Conservation (phyloP, 2,329 filamentous ascomycete species). For the Knoxdaviesia capensis region DNA sequence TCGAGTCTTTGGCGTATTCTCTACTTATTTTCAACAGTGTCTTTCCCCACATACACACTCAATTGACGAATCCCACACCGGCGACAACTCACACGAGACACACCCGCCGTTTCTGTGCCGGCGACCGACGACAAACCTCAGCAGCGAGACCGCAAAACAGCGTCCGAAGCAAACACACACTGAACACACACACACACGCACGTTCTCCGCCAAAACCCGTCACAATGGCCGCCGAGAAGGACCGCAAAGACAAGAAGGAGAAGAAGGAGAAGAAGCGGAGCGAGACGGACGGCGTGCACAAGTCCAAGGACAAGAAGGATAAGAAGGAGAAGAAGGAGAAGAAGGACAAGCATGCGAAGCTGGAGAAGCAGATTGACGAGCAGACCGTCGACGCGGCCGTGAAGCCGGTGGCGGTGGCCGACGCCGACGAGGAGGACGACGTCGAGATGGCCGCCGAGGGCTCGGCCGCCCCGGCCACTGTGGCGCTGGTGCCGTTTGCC, state of each 20-base stretch:
- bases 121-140: too few relatives aligned
- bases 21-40: too few relatives aligned
- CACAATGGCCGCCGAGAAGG: conserved; percentile 25
- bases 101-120: too few relatives aligned
- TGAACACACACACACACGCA: not conserved
- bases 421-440: conserved; percentile 22
- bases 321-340: conserved; percentile 37
- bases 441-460: conserved; percentile 10
- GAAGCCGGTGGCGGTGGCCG: conserved; percentile 17
- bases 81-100: too few relatives aligned
- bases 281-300: conserved; percentile 35
- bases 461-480: conserved; percentile 18
- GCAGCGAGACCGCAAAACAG: too few relatives aligned
- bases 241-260: conserved; percentile 28
- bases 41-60: too few relatives aligned
- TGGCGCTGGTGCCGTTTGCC: conserved; percentile 65
- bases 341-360: conserved; percentile 46
- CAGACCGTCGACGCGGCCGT: conserved; percentile 25
- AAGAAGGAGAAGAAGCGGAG: conserved; percentile 33
- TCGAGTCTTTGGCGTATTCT: too few relatives aligned
- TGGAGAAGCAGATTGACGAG: conserved; percentile 53
- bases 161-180: too few relatives aligned
- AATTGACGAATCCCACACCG: too few relatives aligned
- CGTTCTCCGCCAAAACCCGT: not conserved
- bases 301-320: conserved; percentile 40